phyloP scores from a whole-genome alignment of 495 filamentous ascomycete species.

The Neurospora sp. region DNA sequence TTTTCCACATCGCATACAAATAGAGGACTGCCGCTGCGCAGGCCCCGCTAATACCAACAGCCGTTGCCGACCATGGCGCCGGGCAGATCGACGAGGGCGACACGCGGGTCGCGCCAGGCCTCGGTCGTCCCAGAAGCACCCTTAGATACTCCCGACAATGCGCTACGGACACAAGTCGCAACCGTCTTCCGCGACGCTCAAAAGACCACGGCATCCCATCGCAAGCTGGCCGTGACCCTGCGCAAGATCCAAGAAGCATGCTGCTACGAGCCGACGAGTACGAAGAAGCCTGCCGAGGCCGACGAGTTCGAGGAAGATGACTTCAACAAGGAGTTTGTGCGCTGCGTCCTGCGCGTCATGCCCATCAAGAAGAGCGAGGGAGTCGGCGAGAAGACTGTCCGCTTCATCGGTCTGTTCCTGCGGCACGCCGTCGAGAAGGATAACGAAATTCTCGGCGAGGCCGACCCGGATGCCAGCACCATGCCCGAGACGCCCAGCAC shows the following conservation, averaged over 20 bases:
- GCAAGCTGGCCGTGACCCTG: constrained; percentile 77
- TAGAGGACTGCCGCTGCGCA: neutral
- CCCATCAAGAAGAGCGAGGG: constrained; percentile 85
- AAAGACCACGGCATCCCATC: constrained; percentile 73
- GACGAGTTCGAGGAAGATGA: constrained; percentile 67
- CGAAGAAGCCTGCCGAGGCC: constrained; percentile 34
- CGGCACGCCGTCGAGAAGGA: constrained; percentile 77
- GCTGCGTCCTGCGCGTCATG: constrained; percentile 74
- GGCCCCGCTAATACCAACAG: neutral
- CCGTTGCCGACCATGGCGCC: constrained; percentile 13
- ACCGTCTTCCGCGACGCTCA: constrained; percentile 81
- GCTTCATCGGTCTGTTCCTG: constrained; percentile 79
- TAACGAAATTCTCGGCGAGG: constrained; percentile 40
- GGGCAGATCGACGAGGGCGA: constrained; percentile 42
- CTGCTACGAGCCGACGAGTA: constrained; percentile 60
- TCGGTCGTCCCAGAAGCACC: constrained; percentile 55
- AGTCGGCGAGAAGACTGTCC: constrained; percentile 73
- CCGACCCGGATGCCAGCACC: constrained; percentile 47
- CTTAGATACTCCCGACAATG: constrained; percentile 59
- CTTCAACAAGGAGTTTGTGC: constrained; percentile 74
- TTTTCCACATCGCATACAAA: neutral
- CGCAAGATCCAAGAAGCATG: constrained; percentile 84
- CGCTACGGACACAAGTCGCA: constrained; percentile 66
- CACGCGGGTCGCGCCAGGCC: constrained; percentile 48
- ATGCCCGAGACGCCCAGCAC: constrained; percentile 73